Base-by-base conservation (phyloP, 768 basidiomycete genomes). In the Suillus paluster region DNA sequence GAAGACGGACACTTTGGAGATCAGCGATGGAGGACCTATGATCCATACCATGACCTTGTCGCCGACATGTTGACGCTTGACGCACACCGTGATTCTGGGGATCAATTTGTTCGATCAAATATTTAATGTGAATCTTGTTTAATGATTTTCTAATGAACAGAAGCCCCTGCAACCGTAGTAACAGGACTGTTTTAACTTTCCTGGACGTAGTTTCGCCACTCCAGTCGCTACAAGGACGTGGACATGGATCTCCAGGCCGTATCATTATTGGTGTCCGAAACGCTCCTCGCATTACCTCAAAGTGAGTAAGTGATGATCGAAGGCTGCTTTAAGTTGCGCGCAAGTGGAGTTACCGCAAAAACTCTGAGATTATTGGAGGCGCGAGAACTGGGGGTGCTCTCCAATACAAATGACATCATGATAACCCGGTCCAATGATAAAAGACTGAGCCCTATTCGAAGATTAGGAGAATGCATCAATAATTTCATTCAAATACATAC, bases 371-470 rank as follows among this genome's bases (percentile, higher is more conserved):
- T n/a, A n/a, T n/a, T n/a, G n/a, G n/a, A 9, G 1, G 49, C 19
- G 17, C 17, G 5, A 54, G 8, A 54, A 36, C 34, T 12, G 14
- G 1, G 17, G 36, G 17, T 38, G 17, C 25, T 25, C n/a, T n/a
- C n/a, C n/a, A n/a, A n/a, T n/a, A 54, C 34, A 23, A 2, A 8
- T 9, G 23, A 23, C 44, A 27, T 69, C 70, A 77, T 15, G 78
- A 73, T 10, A 80, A 59, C 19, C 90, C 90, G 59, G 83, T 85
- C 89, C 89, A 91, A 64, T 85, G 83, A 70, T 90, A 91, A 38
- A 91, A 68, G 3, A 90, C 86, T 34, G 81, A 78, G 12, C 89
- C 89, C 89, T 91, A 59, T 38, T 27, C 7, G 49, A 33, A 48
- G 30, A 33, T 63, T 23, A 44, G 27, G 17, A 30, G 21, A 14